Evolutionary conservation across 306 rosid species (phyloP).

Genomic region (Fagus crenata): DNA sequence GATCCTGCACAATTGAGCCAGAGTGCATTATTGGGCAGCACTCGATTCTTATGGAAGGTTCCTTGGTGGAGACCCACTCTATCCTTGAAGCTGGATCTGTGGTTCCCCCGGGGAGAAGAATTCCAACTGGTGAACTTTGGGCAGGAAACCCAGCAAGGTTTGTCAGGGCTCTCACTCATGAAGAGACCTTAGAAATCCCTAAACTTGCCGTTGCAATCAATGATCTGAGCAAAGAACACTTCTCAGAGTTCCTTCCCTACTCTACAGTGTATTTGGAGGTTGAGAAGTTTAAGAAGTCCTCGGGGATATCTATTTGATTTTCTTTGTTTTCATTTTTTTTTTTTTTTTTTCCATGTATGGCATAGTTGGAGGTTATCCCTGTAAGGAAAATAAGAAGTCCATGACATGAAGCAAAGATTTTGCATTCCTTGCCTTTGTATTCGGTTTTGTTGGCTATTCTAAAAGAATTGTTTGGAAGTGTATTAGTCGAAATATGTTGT

Average conservation of each 20-base stretch:
- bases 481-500: constrained; percentile 14
- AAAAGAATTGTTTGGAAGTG: constrained; percentile 32
- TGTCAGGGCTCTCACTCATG: constrained; percentile 80
- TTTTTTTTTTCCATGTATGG: constrained; percentile 37
- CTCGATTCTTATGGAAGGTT: constrained; percentile 98
- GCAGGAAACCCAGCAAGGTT: constrained; percentile 97
- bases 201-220: constrained; percentile 94
- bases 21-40: constrained; percentile 98
- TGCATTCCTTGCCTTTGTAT: constrained; percentile 41
- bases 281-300: constrained; percentile 93
- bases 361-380: constrained; percentile 54
- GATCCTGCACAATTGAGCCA: constrained; percentile 97
- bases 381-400: constrained; percentile 70
- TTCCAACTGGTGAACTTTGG: constrained; percentile 95
- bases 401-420: constrained; percentile 40
- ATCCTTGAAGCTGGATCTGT: constrained; percentile 99
- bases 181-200: constrained; percentile 93
- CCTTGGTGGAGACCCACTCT: constrained; percentile 87
- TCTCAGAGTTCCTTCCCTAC: constrained; percentile 86
- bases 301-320: constrained; percentile 73
- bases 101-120: constrained; percentile 92
- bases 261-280: constrained; percentile 95
- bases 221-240: constrained; percentile 83
- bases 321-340: constrained; percentile 23
- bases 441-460: constrained; percentile 31